Evolutionary conservation across 2,329 filamentous ascomycete genomes (phyloP), one percentile per base, ranked within the genome.

Genomic region (Penicillium frequentans): DNA sequence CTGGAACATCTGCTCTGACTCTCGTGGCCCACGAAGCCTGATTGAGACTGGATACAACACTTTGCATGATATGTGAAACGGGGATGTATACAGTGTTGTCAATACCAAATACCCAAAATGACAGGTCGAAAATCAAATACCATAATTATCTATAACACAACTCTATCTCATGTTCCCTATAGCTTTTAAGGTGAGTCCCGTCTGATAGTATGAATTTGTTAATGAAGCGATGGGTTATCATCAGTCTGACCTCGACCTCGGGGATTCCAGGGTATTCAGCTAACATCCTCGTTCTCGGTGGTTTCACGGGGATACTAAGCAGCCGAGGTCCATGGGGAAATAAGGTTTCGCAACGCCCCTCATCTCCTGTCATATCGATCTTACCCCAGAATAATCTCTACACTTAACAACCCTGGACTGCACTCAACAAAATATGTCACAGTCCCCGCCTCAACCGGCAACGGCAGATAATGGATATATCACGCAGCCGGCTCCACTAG

Each of bases 1-100:
- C 73, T 93, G 89, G 88, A 86, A 88, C 52, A 89, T 86, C n/a
- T 87, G 88, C 14, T 86, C 84, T 3, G 90, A 95, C 76, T 82
- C 83, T 8, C 71, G 75, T n/a, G 83, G 79, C 2, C 64, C 72
- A 9, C 75, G 82, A 62, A 89, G 86, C 67, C 67, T 90, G 58
- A 82, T 89, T 24, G 80, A 80, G 52, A 83, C 84, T 31, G 86
- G 86, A 5, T 86, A 82, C 65, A 75, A 82, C 56, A 82, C 80
- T 2, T 69, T 88, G 59, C 78, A 80, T 65, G 74, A 76, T 27
- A 71, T 77, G 68, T 26, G 19, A 23, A n/a, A 19, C 8, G n/a
- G 7, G 3, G 9, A 19, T n/a, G n/a, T 39, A 10, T 3, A 19
- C n/a, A 39, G n/a, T 39, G 9, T 39, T 39, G n/a, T 42, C 11